Percentiles rank a stretch among this genome's conserved stretches.
phyloP scores from a whole-genome alignment of 331 rosid species.

The Rosa hybrid region DNA sequence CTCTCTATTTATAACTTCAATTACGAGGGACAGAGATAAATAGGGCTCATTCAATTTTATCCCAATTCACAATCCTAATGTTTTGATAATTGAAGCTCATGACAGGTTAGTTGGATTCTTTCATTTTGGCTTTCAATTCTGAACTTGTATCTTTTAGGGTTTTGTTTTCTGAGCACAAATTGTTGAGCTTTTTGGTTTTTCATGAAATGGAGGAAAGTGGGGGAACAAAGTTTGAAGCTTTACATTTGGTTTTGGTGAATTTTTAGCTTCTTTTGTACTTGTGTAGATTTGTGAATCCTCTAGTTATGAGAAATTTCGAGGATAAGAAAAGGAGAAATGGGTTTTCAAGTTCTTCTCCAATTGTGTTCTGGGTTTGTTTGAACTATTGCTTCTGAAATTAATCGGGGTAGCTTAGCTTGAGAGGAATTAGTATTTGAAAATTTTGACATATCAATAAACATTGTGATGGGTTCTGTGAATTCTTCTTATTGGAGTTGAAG shows the following conservation, averaged over 20 bases:
- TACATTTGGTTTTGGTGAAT: background rate
- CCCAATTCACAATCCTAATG: background rate
- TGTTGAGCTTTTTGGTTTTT: conserved; percentile 4
- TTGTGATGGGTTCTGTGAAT: background rate
- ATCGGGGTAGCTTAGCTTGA: background rate
- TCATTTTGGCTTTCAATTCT: background rate
- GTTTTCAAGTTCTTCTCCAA: background rate
- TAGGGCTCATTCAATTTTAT: background rate
- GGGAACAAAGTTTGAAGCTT: conserved; percentile 2
- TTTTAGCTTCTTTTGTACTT: background rate
- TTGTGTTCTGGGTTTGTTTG: background rate
- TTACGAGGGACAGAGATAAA: conserved; percentile 9
- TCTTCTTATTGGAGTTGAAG: background rate
- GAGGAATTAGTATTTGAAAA: background rate
- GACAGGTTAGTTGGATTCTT: conserved; percentile 37
- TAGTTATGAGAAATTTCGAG: background rate
- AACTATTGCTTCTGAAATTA: background rate
- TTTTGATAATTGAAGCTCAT: conserved; percentile 34
- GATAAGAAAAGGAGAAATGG: background rate
- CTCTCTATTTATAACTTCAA: conserved; percentile 9
- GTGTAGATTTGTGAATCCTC: background rate
- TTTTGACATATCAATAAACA: background rate
- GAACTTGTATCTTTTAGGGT: background rate
- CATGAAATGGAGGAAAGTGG: conserved; percentile 24
- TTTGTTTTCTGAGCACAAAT: conserved; percentile 3